Percentiles rank a stretch among this genome's conserved stretches.
Conservation (phyloP, 2,329 filamentous ascomycete genomes). For the Mycosphaerella arachidis region DNA sequence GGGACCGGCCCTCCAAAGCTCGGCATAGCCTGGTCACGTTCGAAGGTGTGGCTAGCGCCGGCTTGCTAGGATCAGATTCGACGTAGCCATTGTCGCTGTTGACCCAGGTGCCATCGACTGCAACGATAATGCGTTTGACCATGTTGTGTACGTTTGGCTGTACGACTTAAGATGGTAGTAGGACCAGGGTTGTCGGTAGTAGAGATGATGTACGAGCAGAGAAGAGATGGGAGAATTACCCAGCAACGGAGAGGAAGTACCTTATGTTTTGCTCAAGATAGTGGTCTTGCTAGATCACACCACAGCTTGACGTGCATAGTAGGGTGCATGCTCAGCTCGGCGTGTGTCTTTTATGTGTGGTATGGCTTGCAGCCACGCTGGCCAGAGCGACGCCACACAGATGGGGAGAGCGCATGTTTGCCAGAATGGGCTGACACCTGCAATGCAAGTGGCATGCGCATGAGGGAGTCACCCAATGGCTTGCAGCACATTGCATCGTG, state of each 20-base stretch:
- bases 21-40: constrained; percentile 27
- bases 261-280: no score
- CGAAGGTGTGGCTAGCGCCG: constrained; percentile 13
- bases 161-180: no score
- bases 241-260: no score
- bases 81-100: constrained; percentile 18
- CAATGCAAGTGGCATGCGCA: no score
- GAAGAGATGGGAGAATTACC: no score
- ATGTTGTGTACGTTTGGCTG: not conserved
- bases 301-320: no score
- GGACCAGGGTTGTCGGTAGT: no score
- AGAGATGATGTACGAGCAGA: no score
- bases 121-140: constrained; percentile 19
- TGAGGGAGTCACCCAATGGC: not conserved
- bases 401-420: not conserved
- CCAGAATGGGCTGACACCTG: not conserved
- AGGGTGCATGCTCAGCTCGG: not conserved
- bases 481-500: no score
- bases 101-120: constrained; percentile 20
- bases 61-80: no score
- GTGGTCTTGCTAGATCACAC: no score
- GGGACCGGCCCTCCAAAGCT: constrained; percentile 20
- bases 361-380: not conserved
- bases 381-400: not conserved
- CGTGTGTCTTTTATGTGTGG: not conserved